Percentiles rank a stretch among this genome's conserved stretches.
These are phyloP conservation scores for Xylaria arbuscula DNA, from an alignment of 2,329 filamentous ascomycete species.

Conservation along the genomic window DNA sequence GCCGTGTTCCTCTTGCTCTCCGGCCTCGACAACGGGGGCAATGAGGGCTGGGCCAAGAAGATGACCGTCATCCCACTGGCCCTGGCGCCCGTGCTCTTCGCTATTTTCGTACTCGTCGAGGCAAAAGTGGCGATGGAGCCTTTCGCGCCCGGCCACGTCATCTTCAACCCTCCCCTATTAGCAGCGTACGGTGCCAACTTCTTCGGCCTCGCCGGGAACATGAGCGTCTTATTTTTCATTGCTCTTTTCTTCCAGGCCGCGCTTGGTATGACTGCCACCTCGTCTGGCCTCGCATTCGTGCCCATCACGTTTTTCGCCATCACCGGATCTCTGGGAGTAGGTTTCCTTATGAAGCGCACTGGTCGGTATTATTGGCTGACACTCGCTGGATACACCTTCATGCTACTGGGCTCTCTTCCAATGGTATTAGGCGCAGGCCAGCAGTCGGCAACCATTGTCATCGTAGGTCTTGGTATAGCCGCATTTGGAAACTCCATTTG, in stretches of 20 bases:
- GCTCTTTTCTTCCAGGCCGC: conserved; percentile 83
- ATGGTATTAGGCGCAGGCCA: conserved; percentile 66
- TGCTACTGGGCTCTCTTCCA: conserved; percentile 65
- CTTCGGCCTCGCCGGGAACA: conserved; percentile 71
- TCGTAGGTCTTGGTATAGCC: conserved; percentile 66
- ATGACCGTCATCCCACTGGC: conserved; percentile 68
- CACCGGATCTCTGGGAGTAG: conserved; percentile 71
- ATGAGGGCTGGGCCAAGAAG: conserved; percentile 72
- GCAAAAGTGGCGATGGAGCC: conserved; percentile 74
- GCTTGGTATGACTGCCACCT: conserved; percentile 70
- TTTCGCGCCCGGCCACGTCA: conserved; percentile 79
- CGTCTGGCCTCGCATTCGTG: conserved; percentile 73
- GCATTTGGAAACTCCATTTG: conserved; percentile 55
- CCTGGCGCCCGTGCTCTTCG: conserved; percentile 68
- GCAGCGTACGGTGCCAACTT: conserved; percentile 78
- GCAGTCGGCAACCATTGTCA: conserved; percentile 63
- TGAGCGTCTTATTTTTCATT: conserved; percentile 75
- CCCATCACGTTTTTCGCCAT: conserved; percentile 73
- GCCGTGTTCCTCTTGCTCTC: conserved; percentile 74
- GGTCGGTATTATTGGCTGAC: conserved; percentile 79
- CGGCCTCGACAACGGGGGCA: conserved; percentile 78
- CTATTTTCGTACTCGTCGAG: conserved; percentile 76
- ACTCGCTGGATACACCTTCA: conserved; percentile 62
- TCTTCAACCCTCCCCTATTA: conserved; percentile 74
- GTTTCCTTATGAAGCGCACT: conserved; percentile 74